phyloP scores from a whole-genome alignment of 83 land plant genomes.

The Larix sibirica region DNA sequence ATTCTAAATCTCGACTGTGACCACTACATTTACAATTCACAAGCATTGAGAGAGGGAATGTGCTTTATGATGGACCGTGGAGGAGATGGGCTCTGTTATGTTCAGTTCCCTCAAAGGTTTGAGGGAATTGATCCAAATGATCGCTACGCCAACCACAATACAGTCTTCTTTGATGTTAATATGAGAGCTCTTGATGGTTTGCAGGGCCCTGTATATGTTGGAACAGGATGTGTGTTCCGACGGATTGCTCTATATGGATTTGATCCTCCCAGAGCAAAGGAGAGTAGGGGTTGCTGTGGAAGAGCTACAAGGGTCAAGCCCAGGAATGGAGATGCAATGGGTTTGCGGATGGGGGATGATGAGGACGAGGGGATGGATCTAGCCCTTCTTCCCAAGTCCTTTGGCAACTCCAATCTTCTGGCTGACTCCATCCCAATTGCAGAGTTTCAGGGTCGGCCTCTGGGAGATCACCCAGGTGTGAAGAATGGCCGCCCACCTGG shows the following conservation, averaged over 20 bases:
- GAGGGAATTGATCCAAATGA: conserved; percentile 57
- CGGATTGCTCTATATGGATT: conserved; percentile 65
- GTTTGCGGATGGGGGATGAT: conserved; percentile 10
- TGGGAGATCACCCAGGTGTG: conserved; percentile 59
- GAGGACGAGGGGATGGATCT: conserved; percentile 7
- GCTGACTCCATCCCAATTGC: conserved; percentile 58
- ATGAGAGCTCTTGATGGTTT: conserved; percentile 79
- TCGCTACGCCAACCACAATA: conserved; percentile 66
- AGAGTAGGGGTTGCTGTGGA: conserved; percentile 27
- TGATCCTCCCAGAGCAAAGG: conserved; percentile 56
- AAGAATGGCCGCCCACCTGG: conserved; percentile 78
- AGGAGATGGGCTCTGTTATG: conserved; percentile 58
- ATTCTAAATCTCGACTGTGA: conserved; percentile 66
- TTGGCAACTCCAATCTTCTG: conserved; percentile 62
- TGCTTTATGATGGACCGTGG: conserved; percentile 81
- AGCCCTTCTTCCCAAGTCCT: conserved; percentile 39
- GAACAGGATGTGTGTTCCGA: conserved; percentile 68
- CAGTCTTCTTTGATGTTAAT: conserved; percentile 64
- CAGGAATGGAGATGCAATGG: not conserved
- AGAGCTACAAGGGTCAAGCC: conserved; percentile 20
- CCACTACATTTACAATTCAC: conserved; percentile 58
- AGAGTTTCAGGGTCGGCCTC: conserved; percentile 73
- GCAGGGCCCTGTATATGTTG: conserved; percentile 74
- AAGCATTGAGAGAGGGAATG: conserved; percentile 67
- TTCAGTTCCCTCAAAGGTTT: conserved; percentile 65